Conservation (phyloP, 495 filamentous ascomycete genomes). For the Aeminium ludgeri region DNA sequence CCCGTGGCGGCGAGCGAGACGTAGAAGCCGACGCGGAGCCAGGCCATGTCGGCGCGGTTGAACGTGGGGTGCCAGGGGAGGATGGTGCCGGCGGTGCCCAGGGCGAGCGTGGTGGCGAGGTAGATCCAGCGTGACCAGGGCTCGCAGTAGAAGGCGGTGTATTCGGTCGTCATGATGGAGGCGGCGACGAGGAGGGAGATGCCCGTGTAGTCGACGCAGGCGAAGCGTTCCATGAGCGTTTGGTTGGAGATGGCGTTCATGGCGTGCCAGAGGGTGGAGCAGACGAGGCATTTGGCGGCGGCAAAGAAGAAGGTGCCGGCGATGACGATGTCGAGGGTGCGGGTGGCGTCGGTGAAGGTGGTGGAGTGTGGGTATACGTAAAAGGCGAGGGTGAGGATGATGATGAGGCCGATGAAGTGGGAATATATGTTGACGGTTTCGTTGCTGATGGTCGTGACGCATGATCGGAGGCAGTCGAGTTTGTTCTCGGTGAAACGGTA, state of each 20-base stretch:
- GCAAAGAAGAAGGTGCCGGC: constrained; percentile 94
- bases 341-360: constrained; percentile 74
- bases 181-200: constrained; percentile 93
- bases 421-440: constrained; percentile 98
- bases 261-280: constrained; percentile 93
- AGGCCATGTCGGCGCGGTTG: constrained; percentile 81
- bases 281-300: constrained; percentile 87
- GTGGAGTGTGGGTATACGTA: constrained; percentile 84
- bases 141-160: constrained; percentile 97
- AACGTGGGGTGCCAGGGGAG: constrained; percentile 94
- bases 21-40: constrained; percentile 85
- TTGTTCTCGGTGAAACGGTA: constrained; percentile 90
- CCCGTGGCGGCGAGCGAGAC: constrained; percentile 77
- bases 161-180: constrained; percentile 95
- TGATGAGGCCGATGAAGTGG: constrained; percentile 68
- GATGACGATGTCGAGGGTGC: constrained; percentile 70
- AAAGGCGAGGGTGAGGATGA: constrained; percentile 80
- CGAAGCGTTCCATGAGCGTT: constrained; percentile 79
- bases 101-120: constrained; percentile 59
- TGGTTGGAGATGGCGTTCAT: constrained; percentile 92
- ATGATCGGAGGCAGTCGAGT: constrained; percentile 65
- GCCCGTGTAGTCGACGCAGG: constrained; percentile 96
- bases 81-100: constrained; percentile 78
- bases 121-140: constrained; percentile 75
- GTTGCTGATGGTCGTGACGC: constrained; percentile 64